These are phyloP conservation scores for Rhytidiadelphus loreus DNA, from an alignment of 225 moss, liverwort and hornwort species.

Conservation along the genomic window DNA sequence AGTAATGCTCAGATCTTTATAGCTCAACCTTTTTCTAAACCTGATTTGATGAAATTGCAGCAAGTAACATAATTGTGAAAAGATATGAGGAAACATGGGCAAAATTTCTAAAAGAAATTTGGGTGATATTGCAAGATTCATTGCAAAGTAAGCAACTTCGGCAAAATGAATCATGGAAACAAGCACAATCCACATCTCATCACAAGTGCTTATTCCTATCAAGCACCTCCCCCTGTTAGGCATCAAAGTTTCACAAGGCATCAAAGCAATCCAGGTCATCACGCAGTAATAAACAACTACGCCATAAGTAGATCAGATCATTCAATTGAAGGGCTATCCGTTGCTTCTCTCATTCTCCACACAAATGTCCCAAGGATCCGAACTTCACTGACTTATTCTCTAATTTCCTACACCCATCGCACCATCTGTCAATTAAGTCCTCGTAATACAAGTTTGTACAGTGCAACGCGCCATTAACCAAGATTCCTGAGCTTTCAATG, in stretches of 20 bases:
- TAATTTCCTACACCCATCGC: background rate
- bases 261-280: background rate
- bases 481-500: background rate
- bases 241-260: background rate
- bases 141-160: background rate
- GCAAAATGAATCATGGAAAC: background rate
- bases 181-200: background rate
- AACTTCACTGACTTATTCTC: background rate
- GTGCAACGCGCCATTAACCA: background rate
- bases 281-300: background rate
- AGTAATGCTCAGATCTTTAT: background rate
- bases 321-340: background rate
- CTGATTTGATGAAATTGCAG: background rate
- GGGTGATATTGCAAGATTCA: background rate
- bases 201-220: background rate
- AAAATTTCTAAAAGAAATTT: background rate
- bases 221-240: too few relatives aligned
- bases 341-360: background rate
- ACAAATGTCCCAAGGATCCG: background rate
- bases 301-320: background rate
- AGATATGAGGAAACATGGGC: fast-evolving
- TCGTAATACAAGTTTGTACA: background rate
- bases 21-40: background rate
- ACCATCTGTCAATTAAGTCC: background rate
- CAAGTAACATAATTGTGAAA: background rate